Evolutionary conservation across 2,329 filamentous ascomycete genomes (phyloP), one percentile per base, ranked within the genome.

Genomic region (Botrytis cinerea): DNA sequence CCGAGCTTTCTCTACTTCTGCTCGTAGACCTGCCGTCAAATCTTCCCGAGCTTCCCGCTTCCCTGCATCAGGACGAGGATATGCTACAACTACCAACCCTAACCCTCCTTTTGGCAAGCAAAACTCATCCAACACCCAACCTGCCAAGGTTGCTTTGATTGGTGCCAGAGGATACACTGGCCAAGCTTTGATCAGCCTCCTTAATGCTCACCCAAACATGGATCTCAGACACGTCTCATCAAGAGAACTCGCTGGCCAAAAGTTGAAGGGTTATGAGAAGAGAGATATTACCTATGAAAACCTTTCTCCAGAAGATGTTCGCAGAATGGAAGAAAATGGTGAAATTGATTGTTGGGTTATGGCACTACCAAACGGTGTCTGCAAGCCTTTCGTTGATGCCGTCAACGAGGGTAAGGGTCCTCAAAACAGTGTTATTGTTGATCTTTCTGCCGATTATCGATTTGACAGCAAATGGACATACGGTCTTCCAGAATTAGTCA

Each of bases 321-420:
- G 90, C 76, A 88, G 90, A 73, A 93, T 98, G 89, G 93, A 96
- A 75, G 91, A 92, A 81, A 90, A 91, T 46, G 92, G 93, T 70
- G 89, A 95, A 79, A 91, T 98, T 68, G 95, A 98, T 84, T 96
- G 93, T 84, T 98, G 95, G 95, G 93, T 98, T 62, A 96, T 98
- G 93, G 96, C 96, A 51, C 89, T 98, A 45, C 96, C 95, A 62
- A 99, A 98, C 80, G 93, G 93, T 75, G 94, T 97, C 68, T 98
- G 94, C 89, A 93, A 94, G 84, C 95, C 96, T 0, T 99, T 92
- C 78, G 92, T 98, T 16, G 93, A 98, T 76, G 95, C 95, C 12
- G 89, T 98, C 71, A 89, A 95, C 78, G 88, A 92, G 80, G 89
- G 89, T 73, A 87, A 89, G 80, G 85, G 85, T 69, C 81, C 84